Evolutionary conservation across 2,329 filamentous ascomycete genomes (phyloP).

Genomic region (Alternaria triticina): DNA sequence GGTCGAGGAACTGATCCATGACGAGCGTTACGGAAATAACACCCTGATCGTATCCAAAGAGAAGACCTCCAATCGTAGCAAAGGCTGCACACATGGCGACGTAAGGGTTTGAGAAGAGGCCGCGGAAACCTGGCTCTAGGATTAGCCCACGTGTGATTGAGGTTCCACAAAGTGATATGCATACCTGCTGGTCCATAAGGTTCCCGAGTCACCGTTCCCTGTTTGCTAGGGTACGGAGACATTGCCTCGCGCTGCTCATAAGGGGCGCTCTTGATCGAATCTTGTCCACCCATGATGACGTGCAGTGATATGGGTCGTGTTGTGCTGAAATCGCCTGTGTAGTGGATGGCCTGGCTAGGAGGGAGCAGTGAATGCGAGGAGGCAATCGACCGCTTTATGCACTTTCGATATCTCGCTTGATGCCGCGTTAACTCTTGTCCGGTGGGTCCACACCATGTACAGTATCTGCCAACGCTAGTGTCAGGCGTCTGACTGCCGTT

Average conservation of each 20-base stretch:
- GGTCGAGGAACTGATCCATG: constrained; percentile 59
- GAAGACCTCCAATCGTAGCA: constrained; percentile 57
- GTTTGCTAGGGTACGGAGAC: constrained; percentile 16
- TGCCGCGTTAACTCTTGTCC: constrained; percentile 8
- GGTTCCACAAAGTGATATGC: not conserved
- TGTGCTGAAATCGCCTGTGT: constrained; percentile 2
- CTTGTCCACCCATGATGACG: constrained; percentile 18
- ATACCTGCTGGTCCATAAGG: constrained; percentile 43
- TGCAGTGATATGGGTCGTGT: constrained; percentile 2
- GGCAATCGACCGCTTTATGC: constrained; percentile 8
- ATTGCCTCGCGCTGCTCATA: constrained; percentile 30
- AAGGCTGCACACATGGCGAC: constrained; percentile 60
- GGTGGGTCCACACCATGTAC: constrained; percentile 10
- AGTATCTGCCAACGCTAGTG: constrained; percentile 12
- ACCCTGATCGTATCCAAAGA: constrained; percentile 59
- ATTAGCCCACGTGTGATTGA: constrained; percentile 1
- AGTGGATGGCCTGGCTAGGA: not conserved
- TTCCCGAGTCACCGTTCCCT: constrained; percentile 26
- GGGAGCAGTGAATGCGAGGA: not conserved
- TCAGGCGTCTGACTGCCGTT: constrained; percentile 6
- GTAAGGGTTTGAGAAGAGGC: constrained; percentile 57
- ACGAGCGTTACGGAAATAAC: constrained; percentile 56
- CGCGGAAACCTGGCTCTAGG: constrained; percentile 49
- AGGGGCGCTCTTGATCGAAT: constrained; percentile 27
- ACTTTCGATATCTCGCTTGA: constrained; percentile 5